Conservation (phyloP, 148 eudicot species). For the Diospyros kaki region DNA sequence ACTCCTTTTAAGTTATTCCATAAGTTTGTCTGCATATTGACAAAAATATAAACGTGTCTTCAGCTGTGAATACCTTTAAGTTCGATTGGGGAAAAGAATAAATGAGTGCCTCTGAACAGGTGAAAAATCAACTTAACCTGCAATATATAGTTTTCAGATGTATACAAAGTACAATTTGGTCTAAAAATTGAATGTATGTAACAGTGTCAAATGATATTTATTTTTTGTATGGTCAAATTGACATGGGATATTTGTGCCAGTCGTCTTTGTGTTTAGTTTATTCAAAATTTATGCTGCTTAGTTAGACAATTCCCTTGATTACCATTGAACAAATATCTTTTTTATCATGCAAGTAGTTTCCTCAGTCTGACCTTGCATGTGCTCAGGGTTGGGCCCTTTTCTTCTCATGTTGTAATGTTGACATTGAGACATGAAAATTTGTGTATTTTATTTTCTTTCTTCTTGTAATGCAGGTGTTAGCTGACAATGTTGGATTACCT, state of each 20-base stretch:
- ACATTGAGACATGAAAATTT: background rate
- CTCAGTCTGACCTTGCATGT: background rate
- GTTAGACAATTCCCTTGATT: background rate
- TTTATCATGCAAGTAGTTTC: background rate
- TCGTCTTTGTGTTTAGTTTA: background rate
- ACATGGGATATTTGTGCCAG: background rate
- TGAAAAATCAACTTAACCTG: too few species aligned
- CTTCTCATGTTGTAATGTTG: conserved; percentile 1
- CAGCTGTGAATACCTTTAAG: background rate
- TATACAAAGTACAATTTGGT: too few species aligned
- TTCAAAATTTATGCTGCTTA: background rate
- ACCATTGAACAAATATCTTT: background rate
- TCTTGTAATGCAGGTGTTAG: conserved; percentile 59
- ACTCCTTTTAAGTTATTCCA: background rate
- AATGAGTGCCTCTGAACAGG: background rate
- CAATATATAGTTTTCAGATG: too few species aligned
- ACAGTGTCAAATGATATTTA: background rate
- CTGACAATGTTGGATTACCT: conserved; percentile 84
- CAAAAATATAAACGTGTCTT: background rate
- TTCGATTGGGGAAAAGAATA: background rate
- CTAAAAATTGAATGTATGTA: background rate
- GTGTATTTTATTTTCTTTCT: conserved; percentile 9
- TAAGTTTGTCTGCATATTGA: background rate
- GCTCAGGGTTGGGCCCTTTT: background rate
- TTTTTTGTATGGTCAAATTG: background rate